These are phyloP conservation scores for Ogataea paraovalis DNA, from an alignment of 805 yeast genomes.

Conservation along the genomic window DNA sequence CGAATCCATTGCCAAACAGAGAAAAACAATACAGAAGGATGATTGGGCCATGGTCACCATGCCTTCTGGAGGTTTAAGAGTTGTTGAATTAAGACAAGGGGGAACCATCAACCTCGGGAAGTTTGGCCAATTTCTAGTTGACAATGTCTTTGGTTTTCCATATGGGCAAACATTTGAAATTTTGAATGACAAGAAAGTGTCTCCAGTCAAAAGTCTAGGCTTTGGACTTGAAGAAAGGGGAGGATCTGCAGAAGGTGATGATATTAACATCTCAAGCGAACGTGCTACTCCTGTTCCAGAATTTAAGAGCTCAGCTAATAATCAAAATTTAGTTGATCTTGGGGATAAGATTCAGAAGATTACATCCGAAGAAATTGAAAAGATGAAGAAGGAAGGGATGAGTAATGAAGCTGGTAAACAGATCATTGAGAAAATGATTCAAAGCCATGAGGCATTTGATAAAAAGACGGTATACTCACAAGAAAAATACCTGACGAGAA, in stretches of 20 bases:
- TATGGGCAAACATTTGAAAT: slow-evolving; percentile 91
- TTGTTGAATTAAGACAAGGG: slow-evolving; percentile 61
- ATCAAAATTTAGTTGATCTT: slow-evolving; percentile 62
- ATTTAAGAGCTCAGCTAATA: slow-evolving; percentile 47
- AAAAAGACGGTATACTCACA: slow-evolving; percentile 87
- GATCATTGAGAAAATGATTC: slow-evolving; percentile 77
- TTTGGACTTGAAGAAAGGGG: slow-evolving; percentile 23
- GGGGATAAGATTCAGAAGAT: slow-evolving; percentile 72
- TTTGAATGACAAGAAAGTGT: slow-evolving; percentile 47
- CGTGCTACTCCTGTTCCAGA: slow-evolving; percentile 24
- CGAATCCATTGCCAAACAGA: slow-evolving; percentile 11
- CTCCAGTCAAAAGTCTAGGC: slow-evolving; percentile 42
- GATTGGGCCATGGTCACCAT: slow-evolving; percentile 63
- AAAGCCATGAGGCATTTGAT: slow-evolving; percentile 80
- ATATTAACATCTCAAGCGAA: slow-evolving; percentile 16
- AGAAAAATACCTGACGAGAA: slow-evolving; percentile 86
- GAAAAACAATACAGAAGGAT: slow-evolving; percentile 38
- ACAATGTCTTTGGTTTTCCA: slow-evolving; percentile 72
- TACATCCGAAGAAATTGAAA: slow-evolving; percentile 77
- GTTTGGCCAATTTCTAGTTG: slow-evolving; percentile 80
- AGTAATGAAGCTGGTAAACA: slow-evolving; percentile 62
- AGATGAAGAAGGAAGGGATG: slow-evolving; percentile 68
- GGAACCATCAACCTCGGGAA: slow-evolving; percentile 76
- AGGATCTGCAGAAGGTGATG: slow-evolving; percentile 26
- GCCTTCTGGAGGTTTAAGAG: slow-evolving; percentile 77